phyloP scores from a whole-genome alignment of 208 protist species.

The Trypanosomatidae sp. region DNA sequence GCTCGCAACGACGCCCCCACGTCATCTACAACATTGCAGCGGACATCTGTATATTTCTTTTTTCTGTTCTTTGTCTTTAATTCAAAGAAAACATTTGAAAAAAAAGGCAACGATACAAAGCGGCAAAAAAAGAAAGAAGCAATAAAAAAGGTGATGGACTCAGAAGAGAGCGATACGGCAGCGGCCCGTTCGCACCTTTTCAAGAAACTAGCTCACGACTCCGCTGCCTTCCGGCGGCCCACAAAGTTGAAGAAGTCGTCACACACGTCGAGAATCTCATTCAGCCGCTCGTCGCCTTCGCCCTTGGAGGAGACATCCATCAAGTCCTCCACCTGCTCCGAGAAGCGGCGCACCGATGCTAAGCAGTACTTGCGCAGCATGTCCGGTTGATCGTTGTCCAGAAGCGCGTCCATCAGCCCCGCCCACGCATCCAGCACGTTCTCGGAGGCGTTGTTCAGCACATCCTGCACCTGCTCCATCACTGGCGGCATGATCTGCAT shows the following conservation, averaged over 20 bases:
- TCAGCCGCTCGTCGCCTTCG: slow-evolving; percentile 74
- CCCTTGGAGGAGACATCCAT: slow-evolving; percentile 73
- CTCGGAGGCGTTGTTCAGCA: slow-evolving; percentile 66
- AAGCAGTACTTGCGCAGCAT: slow-evolving; percentile 69
- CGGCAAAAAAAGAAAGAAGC: too few relatives aligned
- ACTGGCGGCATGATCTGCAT: slow-evolving; percentile 62
- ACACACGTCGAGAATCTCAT: slow-evolving; percentile 84
- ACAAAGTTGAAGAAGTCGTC: slow-evolving; percentile 78
- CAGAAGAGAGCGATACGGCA: too few relatives aligned
- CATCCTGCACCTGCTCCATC: slow-evolving; percentile 74
- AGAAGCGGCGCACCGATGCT: slow-evolving; percentile 58
- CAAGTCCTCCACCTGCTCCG: slow-evolving; percentile 69
- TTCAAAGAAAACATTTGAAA: too few relatives aligned
- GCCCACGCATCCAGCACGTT: slow-evolving; percentile 79
- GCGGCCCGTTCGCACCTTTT: too few relatives aligned
- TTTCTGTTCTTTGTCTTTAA: too few relatives aligned
- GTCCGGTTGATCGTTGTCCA: slow-evolving; percentile 43
- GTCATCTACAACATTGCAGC: too few relatives aligned
- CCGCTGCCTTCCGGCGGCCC: slow-evolving; percentile 17
- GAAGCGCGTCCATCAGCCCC: slow-evolving; percentile 49
- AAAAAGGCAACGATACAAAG: too few relatives aligned
- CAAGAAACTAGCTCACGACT: too few relatives aligned
- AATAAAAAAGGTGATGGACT: background rate
- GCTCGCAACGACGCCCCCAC: too few relatives aligned
- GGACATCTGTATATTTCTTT: too few relatives aligned